Conservation (phyloP, 495 filamentous ascomycete species). For the Penicillium ucsense region DNA sequence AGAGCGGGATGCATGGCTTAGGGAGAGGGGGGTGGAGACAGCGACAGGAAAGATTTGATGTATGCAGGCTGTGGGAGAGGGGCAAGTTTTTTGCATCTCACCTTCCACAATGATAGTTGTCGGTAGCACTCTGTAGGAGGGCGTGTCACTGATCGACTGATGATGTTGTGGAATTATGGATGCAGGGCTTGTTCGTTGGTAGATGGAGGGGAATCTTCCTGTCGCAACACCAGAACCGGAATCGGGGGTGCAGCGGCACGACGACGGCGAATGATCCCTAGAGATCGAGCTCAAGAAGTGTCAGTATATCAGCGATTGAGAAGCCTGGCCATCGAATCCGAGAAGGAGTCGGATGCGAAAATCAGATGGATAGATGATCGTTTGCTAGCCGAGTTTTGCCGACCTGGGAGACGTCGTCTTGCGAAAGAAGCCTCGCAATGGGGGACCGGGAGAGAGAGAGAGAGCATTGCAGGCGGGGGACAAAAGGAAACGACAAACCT, state of each 20-base stretch:
- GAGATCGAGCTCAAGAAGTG: constrained; percentile 7
- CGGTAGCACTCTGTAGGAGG: constrained; percentile 19
- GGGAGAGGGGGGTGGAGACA: not conserved
- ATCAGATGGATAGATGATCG: constrained; percentile 16
- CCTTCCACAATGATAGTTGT: constrained; percentile 32
- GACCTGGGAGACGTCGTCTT: constrained; percentile 22
- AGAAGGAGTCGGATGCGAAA: constrained; percentile 5
- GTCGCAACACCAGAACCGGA: constrained; percentile 38
- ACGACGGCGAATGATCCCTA: constrained; percentile 22
- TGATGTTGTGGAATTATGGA: constrained; percentile 18
- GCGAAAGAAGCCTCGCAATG: constrained; percentile 16
- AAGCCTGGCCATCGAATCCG: constrained; percentile 9
- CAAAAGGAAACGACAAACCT: constrained; percentile 20
- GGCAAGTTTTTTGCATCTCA: constrained; percentile 24
- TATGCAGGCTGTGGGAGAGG: constrained; percentile 16
- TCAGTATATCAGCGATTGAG: constrained; percentile 22
- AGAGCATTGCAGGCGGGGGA: constrained; percentile 14
- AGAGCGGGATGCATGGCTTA: constrained; percentile 19
- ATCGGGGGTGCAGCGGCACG: constrained; percentile 29
- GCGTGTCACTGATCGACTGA: constrained; percentile 31
- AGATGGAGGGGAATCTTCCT: constrained; percentile 24
- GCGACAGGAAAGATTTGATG: constrained; percentile 12
- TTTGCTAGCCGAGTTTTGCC: constrained; percentile 24
- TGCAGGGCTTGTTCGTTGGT: constrained; percentile 28
- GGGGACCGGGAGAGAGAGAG: constrained; percentile 33